These are phyloP conservation scores for Licmophora abbreviata DNA, from an alignment of 108 stramenopile species.

Conservation along the genomic window DNA sequence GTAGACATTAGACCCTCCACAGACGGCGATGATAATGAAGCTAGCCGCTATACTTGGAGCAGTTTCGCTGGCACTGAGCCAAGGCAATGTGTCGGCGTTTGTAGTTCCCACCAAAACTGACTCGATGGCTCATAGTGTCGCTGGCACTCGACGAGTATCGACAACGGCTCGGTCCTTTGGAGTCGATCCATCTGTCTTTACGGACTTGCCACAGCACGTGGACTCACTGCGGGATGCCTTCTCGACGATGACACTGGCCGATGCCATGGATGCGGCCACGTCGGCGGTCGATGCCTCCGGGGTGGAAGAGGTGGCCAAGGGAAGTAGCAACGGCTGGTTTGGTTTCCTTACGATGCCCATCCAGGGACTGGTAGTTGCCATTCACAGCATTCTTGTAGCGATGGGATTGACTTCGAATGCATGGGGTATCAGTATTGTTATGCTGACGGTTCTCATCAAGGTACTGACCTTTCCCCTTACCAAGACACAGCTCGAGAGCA, in stretches of 20 bases:
- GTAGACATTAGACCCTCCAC: too few species aligned
- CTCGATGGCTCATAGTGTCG: too few species aligned
- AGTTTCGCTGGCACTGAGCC: too few species aligned
- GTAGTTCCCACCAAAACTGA: too few species aligned
- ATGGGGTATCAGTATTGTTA: conserved; percentile 90
- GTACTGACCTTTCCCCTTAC: conserved; percentile 86
- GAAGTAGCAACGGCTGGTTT: conserved; percentile 77
- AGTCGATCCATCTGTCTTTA: conserved; percentile 42
- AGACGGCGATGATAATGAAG: too few species aligned
- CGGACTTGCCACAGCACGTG: conserved; percentile 37
- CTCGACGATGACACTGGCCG: conserved; percentile 48
- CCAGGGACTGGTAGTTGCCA: conserved; percentile 42
- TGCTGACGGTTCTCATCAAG: conserved; percentile 88
- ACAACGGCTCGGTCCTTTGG: conserved; percentile 27
- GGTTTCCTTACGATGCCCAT: conserved; percentile 79
- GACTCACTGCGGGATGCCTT: conserved; percentile 46
- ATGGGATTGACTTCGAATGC: conserved; percentile 65
- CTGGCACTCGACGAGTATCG: too few species aligned
- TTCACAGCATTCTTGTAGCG: conserved; percentile 46
- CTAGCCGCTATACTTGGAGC: too few species aligned
- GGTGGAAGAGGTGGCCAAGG: conserved; percentile 28
- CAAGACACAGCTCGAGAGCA: conserved; percentile 85
- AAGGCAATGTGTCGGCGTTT: too few species aligned
- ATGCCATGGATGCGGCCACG: conserved; percentile 20
- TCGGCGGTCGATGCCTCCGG: conserved; percentile 19